Base-by-base conservation (phyloP, 192 early-diverging fungal species). In the Umbelopsis ramanniana region DNA sequence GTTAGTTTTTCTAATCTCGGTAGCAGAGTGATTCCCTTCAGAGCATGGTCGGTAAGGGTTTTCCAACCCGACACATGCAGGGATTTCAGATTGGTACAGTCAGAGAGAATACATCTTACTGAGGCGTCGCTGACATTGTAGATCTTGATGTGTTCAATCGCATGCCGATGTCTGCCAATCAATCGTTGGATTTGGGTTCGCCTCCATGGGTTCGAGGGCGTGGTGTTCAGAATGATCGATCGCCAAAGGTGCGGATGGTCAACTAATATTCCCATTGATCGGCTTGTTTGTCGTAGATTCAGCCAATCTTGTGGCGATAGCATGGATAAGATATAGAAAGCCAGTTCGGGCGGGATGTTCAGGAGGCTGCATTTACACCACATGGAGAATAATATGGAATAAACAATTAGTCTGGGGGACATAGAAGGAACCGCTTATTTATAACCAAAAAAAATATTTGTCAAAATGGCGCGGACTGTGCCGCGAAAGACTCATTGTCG, bases 1-100 rank as follows among this genome's bases (percentile, higher is more conserved):
- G 57, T 63, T 0, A 63, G 12, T 37, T 37, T 37, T 33, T 63
- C 29, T 6, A 63, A 14, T 17, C 35, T 19, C 1, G 57, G 57
- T 37, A 63, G 33, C 0, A 19, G 3, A 14, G 7, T 19, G 11
- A 7, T 12, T 63, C 33, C 57, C 0, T 11, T 35, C 17, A 63
- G 17, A 6, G 67, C 53, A 10, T 74, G 73, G 26, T 69, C 35
- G 4, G 73, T 69, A 33, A 74, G 37, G 4, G 73, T 74, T 5
- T 45, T 26, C 73, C 73, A 74, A 26, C 73, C 73, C 23, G 29
- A 26, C 14, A 74, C 54, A 3, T 52, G 57, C 4, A 74, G 38
- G 3, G 46, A 33, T n/a, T 26, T 52, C 2, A 74, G 21, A 52
- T 74, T 63, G 24, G 17, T 15, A 6, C 73, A 74, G 40, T 22